Base-by-base conservation (phyloP, 352 stramenopile species). In the Phytophthora pluvialis region DNA sequence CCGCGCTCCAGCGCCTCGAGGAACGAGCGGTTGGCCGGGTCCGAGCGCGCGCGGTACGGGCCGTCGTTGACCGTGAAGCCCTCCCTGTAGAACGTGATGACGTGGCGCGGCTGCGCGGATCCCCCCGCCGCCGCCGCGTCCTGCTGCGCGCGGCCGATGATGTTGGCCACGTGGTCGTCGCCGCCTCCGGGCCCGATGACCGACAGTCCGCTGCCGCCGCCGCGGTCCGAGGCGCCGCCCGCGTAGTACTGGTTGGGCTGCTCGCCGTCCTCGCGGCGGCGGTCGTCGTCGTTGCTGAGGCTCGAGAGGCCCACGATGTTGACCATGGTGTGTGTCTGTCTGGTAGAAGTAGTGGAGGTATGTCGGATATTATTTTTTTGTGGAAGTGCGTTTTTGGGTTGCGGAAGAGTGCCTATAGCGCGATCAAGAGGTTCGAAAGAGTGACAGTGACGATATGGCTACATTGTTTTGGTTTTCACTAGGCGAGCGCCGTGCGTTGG, bases 41-140 rank as follows among this genome's bases (percentile, higher is more conserved):
- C 87, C 15, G 78, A 73, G 32, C 87, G 84, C 40, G 70, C 71
- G 28, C 87, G 81, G 60, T 95, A 95, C n/a, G 84, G 74, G 0
- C 87, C 87, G 36, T 91, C 80, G 38, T 95, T 83, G 4, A 95
- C 87, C 1, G 83, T 93, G 63, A 95, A 95, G n/a, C 87, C 87
- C 16, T 93, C 83, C 32, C 84, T 77, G 63, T 93, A 95, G 70
- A 95, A 95, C 3, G 87, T 95, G 62, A 95, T 93, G 13, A 90
- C 67, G 63, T 93, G 83, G 43, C 77, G 70, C 28, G 68, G 73
- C 50, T 80, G 54, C 4, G 45, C 67, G 1, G 69, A 58, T 5
- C 60, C 40, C 10, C 60, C 71, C 5, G 38, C 56, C 25, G 65
- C 76, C 6, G 48, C 62, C 26, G 83, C 79, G 69, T 93, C 81